phyloP scores from a whole-genome alignment of 352 stramenopile genomes.

The Pythium plurisporium region DNA sequence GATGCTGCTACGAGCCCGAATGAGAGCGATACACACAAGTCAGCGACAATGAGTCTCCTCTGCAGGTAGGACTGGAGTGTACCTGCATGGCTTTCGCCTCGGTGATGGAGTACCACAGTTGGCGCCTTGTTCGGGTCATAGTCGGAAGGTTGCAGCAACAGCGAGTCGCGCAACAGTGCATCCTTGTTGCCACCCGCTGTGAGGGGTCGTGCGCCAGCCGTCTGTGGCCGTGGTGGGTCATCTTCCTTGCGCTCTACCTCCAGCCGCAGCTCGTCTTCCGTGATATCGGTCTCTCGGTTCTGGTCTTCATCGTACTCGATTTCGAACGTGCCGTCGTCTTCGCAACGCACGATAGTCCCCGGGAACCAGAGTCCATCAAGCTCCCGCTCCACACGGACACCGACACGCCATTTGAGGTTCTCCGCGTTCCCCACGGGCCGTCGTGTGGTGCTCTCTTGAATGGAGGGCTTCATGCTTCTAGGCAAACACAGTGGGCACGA shows the following conservation, averaged over 20 bases:
- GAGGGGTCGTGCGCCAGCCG: slow-evolving; percentile 1
- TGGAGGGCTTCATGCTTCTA: slow-evolving; percentile 21
- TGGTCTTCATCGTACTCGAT: slow-evolving; percentile 80
- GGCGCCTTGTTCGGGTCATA: slow-evolving; percentile 68
- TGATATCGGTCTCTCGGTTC: slow-evolving; percentile 64
- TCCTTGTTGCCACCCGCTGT: slow-evolving; percentile 29
- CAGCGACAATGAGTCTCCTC: background rate
- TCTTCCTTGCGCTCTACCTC: slow-evolving; percentile 20
- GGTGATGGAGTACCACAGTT: slow-evolving; percentile 71
- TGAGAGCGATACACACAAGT: too few species aligned
- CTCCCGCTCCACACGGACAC: slow-evolving; percentile 56
- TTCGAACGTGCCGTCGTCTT: slow-evolving; percentile 56
- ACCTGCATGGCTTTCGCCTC: slow-evolving; percentile 66
- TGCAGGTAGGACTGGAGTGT: background rate
- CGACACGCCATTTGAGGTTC: slow-evolving; percentile 34
- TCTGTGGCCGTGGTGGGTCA: background rate
- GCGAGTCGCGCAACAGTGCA: slow-evolving; percentile 44
- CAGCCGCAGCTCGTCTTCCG: slow-evolving; percentile 37
- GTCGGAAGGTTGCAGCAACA: slow-evolving; percentile 54
- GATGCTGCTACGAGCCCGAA: too few species aligned
- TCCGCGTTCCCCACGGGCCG: slow-evolving; percentile 14
- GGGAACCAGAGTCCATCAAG: slow-evolving; percentile 78
- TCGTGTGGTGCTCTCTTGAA: slow-evolving; percentile 2
- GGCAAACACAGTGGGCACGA: too few species aligned
- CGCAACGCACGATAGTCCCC: slow-evolving; percentile 44